Base-by-base conservation (phyloP, 345 rosid genomes). In the Boechera stricta region DNA sequence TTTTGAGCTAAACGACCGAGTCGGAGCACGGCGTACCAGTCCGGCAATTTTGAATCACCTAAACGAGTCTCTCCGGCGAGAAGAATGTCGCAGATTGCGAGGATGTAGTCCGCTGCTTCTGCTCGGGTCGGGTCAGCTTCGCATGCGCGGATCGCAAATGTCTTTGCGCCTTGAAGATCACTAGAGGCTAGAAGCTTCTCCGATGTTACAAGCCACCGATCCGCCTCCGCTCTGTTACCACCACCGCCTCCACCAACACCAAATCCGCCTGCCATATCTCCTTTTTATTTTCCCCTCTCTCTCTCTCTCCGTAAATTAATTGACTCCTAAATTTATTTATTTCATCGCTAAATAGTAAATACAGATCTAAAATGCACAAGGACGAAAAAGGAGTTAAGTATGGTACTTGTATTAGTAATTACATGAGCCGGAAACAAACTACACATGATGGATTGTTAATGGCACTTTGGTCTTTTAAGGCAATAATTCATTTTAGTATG, bases 1-100 rank as follows among this genome's bases (percentile, higher is more conserved):
- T 85, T 83, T 67, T 81, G 89, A 83, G 91, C 85, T 54, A 90
- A 70, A 9, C 88, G 87, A 33, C 78, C 84, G 56, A 95, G 86
- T 77, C 93, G 99, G 38, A 95, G 90, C 61, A 91, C 88, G 58
- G 90, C 84, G 77, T 95, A 95, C 89, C 89, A 95, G 67, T 92
- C 97, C 2, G 77, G 85, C 63, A 81, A 74, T 75, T 78, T 68
- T 62, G 80, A 76, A 16, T 81, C 59, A n/a, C 81, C 76, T 59
- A 79, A 5, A 11, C 76, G 79, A 31, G 81, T 61, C 59, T 91
- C 90, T 28, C 84, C 85, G 56, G 91, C 91, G 61, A 92, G 67
- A 10, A 95, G 85, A 39, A 92, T 81, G 80, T 92, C 99, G 76
- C 85, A 89, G 32, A 95, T 87, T 58, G 97, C 91, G 42, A 95